phyloP scores from a whole-genome alignment of 2,329 filamentous ascomycete species.

The Penicillium sp. region DNA sequence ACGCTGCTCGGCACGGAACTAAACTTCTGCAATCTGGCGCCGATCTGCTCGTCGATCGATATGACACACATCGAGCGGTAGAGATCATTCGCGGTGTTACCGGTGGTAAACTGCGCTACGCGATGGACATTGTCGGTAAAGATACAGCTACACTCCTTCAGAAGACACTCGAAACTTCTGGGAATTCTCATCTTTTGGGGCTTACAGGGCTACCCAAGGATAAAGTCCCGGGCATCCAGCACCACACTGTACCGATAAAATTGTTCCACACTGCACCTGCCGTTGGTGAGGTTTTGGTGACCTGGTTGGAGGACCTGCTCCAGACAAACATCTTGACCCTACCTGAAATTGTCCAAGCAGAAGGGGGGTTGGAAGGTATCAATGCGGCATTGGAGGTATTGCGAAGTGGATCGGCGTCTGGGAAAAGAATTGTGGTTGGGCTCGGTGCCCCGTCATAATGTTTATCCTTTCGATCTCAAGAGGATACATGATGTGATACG shows the following conservation, averaged over 20 bases:
- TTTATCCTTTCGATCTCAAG: constrained; percentile 3
- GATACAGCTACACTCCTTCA: constrained; percentile 62
- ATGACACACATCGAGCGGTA: constrained; percentile 64
- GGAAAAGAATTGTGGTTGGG: constrained; percentile 65
- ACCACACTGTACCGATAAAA: constrained; percentile 72
- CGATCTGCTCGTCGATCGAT: constrained; percentile 67
- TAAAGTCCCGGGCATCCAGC: constrained; percentile 45
- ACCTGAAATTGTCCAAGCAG: constrained; percentile 64
- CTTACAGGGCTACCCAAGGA: constrained; percentile 66
- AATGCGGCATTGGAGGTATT: constrained; percentile 67
- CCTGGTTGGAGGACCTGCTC: constrained; percentile 68
- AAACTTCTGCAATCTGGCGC: constrained; percentile 55
- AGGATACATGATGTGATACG: background rate
- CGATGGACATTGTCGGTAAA: constrained; percentile 65
- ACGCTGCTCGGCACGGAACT: constrained; percentile 64
- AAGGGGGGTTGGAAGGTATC: constrained; percentile 64
- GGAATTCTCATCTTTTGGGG: constrained; percentile 61
- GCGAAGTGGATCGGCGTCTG: constrained; percentile 64
- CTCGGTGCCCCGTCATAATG: constrained; percentile 15
- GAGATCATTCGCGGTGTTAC: constrained; percentile 63
- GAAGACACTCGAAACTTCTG: constrained; percentile 44
- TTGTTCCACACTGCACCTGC: constrained; percentile 67
- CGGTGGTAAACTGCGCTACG: constrained; percentile 60
- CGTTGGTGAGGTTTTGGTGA: constrained; percentile 61
- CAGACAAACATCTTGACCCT: constrained; percentile 53